A percentile compares a stretch with the other conserved stretches of the same genome.
These are phyloP conservation scores for Phlyctochytrium planicorne DNA, from an alignment of 192 early-diverging fungal species.

Conservation along the genomic window DNA sequence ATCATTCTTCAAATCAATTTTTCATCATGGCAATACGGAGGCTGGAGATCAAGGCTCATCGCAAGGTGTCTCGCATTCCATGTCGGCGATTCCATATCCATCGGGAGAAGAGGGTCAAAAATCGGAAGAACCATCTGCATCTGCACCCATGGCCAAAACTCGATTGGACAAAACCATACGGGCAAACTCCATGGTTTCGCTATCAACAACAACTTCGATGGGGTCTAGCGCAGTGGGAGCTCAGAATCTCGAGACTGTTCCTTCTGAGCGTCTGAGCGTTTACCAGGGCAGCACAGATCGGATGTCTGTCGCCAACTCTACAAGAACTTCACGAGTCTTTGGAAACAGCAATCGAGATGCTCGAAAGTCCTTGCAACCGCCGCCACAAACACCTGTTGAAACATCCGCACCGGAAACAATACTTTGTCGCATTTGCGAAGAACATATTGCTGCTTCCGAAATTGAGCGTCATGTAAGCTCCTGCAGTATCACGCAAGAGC, in stretches of 20 bases:
- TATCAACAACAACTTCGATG: not conserved
- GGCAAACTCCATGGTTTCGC: not conserved
- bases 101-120: not conserved
- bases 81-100: constrained; percentile 19
- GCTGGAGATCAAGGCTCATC: constrained; percentile 11
- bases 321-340: not conserved
- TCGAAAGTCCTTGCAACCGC: not conserved
- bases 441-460: constrained; percentile 59
- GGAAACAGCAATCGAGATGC: no score
- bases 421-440: constrained; percentile 87
- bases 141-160: not conserved
- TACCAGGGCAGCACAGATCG: not conserved
- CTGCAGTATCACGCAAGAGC: constrained; percentile 72
- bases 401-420: constrained; percentile 28
- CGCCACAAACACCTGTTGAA: not conserved
- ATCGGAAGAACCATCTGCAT: constrained; percentile 11
- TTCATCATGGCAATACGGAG: not conserved
- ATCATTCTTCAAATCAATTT: constrained; percentile 24
- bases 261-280: not conserved
- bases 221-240: not conserved
- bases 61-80: constrained; percentile 3
- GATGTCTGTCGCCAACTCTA: not conserved
- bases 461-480: constrained; percentile 78
- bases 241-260: not conserved
- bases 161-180: constrained; percentile 6